Evolutionary conservation across 139 green algal genomes (phyloP).

Genomic region (Picochlorum sp.): DNA sequence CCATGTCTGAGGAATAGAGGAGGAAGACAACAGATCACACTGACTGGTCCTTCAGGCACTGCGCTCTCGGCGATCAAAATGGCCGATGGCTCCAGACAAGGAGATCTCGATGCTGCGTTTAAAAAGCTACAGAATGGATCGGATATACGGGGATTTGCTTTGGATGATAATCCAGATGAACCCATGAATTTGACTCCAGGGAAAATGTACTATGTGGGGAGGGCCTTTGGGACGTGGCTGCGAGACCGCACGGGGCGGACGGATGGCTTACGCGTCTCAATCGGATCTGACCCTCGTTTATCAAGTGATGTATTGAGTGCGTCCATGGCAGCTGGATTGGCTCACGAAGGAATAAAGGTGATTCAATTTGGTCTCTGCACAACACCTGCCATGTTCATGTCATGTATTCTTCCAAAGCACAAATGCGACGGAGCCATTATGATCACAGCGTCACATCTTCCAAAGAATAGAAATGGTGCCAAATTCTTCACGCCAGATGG

Average conservation of each 20-base stretch:
- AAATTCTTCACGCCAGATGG: constrained; percentile 70
- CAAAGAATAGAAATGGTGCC: constrained; percentile 77
- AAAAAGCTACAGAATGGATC: constrained; percentile 79
- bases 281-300: constrained; percentile 73
- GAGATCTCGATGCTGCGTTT: not conserved
- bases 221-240: constrained; percentile 71
- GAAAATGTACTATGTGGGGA: constrained; percentile 67
- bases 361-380: constrained; percentile 71
- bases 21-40: too few species aligned
- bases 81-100: too few species aligned
- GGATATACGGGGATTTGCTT: constrained; percentile 84
- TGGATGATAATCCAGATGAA: constrained; percentile 42
- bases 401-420: constrained; percentile 51
- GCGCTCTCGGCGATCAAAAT: too few species aligned
- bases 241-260: not conserved
- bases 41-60: too few species aligned
- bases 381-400: constrained; percentile 94
- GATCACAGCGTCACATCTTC: constrained; percentile 82
- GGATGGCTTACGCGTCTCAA: constrained; percentile 32
- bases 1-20: too few species aligned
- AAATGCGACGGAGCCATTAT: constrained; percentile 63
- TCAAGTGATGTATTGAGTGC: constrained; percentile 43
- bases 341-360: constrained; percentile 44
- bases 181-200: constrained; percentile 61
- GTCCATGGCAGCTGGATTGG: constrained; percentile 52